These are phyloP conservation scores for Lactifluus subvellereus DNA, from an alignment of 768 basidiomycete genomes.

Conservation along the genomic window DNA sequence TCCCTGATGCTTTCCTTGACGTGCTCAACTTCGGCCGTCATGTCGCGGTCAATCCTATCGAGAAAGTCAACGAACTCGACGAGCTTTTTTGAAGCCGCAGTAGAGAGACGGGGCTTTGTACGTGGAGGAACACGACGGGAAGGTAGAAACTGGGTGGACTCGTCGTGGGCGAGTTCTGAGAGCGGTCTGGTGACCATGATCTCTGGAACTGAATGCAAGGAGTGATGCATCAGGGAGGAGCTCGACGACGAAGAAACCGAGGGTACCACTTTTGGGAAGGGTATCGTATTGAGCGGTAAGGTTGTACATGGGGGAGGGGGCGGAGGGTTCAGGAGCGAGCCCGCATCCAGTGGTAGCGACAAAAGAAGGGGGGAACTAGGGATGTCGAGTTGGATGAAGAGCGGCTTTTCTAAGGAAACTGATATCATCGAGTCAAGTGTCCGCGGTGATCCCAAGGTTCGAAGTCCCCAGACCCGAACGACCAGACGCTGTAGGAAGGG, in stretches of 20 bases:
- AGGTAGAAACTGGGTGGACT: background rate
- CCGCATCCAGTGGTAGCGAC: slow-evolving; percentile 9
- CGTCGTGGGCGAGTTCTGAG: slow-evolving; percentile 1
- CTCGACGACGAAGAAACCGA: slow-evolving; percentile 6
- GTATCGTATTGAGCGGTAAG: background rate
- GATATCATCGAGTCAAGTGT: slow-evolving; percentile 6
- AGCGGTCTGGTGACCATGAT: slow-evolving; percentile 19
- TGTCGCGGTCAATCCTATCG: slow-evolving; percentile 21
- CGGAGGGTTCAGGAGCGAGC: background rate
- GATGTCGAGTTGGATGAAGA: slow-evolving; percentile 16
- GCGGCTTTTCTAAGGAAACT: slow-evolving; percentile 2
- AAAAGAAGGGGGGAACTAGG: slow-evolving; percentile 21
- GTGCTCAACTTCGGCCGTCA: slow-evolving; percentile 20
- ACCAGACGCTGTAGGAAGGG: background rate
- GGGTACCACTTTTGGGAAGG: background rate
- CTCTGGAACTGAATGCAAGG: slow-evolving; percentile 17
- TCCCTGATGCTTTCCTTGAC: slow-evolving; percentile 22
- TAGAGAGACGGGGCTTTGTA: background rate
- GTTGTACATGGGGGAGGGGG: background rate
- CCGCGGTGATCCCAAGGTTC: slow-evolving; percentile 2
- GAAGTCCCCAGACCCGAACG: slow-evolving; percentile 5
- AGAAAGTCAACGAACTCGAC: slow-evolving; percentile 20
- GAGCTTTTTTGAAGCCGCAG: slow-evolving; percentile 14
- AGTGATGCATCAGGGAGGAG: slow-evolving; percentile 1
- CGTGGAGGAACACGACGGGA: background rate